Evolutionary conservation across 441 rosid species (phyloP).

Genomic region (Breynia disticha): DNA sequence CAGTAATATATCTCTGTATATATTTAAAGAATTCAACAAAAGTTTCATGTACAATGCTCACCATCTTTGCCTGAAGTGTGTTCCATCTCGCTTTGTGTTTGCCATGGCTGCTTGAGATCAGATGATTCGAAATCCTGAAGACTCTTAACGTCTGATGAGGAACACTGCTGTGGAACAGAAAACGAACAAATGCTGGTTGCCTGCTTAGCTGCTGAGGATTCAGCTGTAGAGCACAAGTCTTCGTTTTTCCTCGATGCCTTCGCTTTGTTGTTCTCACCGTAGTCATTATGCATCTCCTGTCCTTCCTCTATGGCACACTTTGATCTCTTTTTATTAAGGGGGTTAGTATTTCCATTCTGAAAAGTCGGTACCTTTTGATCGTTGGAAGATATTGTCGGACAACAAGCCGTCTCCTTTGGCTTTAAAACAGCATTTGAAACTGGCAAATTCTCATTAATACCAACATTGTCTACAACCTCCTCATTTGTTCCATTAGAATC

Average conservation of each 20-base stretch:
- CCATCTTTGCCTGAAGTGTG: conserved; percentile 32
- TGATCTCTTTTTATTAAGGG: conserved; percentile 37
- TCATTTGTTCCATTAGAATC: conserved; percentile 35
- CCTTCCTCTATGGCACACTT: conserved; percentile 28
- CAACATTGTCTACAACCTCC: conserved; percentile 60
- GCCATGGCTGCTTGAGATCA: conserved; percentile 28
- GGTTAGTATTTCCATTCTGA: conserved; percentile 24
- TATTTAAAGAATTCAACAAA: no score
- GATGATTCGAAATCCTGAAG: conserved; percentile 37
- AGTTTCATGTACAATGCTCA: no score
- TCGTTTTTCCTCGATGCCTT: conserved; percentile 32
- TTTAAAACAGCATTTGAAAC: conserved; percentile 33
- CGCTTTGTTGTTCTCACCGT: conserved; percentile 14
- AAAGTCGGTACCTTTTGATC: conserved; percentile 72
- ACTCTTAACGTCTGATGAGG: conserved; percentile 36
- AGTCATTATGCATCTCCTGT: conserved; percentile 15
- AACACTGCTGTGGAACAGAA: conserved; percentile 48
- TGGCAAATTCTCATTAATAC: conserved; percentile 20
- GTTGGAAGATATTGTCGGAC: conserved; percentile 45
- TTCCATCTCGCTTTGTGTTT: conserved; percentile 27
- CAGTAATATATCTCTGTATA: background rate
- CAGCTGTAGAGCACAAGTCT: conserved; percentile 60
- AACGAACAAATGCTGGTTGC: conserved; percentile 31
- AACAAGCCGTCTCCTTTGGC: conserved; percentile 30
- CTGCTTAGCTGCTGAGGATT: conserved; percentile 47